phyloP scores from a whole-genome alignment of 2,329 filamentous ascomycete species.

The Colletotrichum scovillei region DNA sequence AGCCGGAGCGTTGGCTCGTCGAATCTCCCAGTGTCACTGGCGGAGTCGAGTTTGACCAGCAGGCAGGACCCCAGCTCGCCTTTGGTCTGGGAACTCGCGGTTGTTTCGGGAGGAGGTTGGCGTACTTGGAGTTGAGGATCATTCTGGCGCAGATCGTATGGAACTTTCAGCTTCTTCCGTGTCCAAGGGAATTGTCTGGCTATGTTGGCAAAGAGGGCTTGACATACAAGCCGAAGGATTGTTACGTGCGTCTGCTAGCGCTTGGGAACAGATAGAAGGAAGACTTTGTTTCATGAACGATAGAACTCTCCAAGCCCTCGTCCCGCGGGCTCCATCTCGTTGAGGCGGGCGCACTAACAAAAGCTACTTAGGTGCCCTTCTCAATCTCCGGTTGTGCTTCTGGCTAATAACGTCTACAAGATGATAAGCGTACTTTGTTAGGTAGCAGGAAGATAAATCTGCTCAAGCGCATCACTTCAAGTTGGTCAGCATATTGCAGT shows the following conservation, averaged over 20 bases:
- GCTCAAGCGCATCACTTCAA: too few species aligned
- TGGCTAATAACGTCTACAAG: too few species aligned
- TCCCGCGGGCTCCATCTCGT: too few species aligned
- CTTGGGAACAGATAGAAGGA: background rate
- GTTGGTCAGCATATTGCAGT: too few species aligned
- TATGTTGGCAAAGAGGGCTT: slow-evolving; percentile 32
- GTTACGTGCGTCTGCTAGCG: slow-evolving; percentile 27
- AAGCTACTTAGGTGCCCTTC: too few species aligned
- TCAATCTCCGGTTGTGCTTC: too few species aligned
- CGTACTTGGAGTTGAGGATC: slow-evolving; percentile 49
- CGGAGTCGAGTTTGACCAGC: slow-evolving; percentile 42
- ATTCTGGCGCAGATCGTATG: slow-evolving; percentile 50
- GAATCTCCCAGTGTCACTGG: slow-evolving; percentile 20
- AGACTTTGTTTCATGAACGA: too few species aligned
- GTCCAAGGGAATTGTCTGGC: slow-evolving; percentile 37
- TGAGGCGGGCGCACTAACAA: too few species aligned
- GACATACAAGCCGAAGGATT: slow-evolving; percentile 32
- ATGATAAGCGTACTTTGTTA: too few species aligned
- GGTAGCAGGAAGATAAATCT: too few species aligned
- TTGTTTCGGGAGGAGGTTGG: slow-evolving; percentile 52
- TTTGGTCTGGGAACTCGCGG: slow-evolving; percentile 51
- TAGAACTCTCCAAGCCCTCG: too few species aligned
- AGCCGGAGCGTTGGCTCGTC: slow-evolving; percentile 52
- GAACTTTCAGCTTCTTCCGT: slow-evolving; percentile 50
- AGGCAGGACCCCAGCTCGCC: slow-evolving; percentile 48